Base-by-base conservation (phyloP, 306 rosid species). In the Vigna hirtella region DNA sequence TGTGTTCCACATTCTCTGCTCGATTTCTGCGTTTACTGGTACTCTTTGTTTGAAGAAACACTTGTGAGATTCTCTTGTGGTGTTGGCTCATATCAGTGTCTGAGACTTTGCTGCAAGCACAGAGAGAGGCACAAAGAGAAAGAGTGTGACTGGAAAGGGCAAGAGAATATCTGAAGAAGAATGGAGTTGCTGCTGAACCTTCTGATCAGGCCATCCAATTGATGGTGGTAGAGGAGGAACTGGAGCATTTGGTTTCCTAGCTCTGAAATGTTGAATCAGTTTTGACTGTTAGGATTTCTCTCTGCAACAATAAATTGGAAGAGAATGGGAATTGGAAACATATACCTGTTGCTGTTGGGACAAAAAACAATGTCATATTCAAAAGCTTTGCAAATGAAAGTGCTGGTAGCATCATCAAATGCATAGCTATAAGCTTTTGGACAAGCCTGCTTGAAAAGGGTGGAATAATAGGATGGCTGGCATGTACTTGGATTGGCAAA, bases 371-470 rank as follows among this genome's bases (percentile, higher is more conserved):
- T 80, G 81, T 87, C 84, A 73, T 94, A 94, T 63, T 90, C 89
- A 77, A 67, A 73, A 49, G 98, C 98, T 75, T 90, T 94, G 91
- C 97, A 94, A 32, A 97, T 89, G 78, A 92, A 94, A 71, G 91
- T 91, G 88, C 98, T 94, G 13, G 90, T 90, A 66, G 92, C 94
- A 80, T 94, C 98, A 66, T 94, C 97, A 79, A 84, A 94, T 56
- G 98, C 97, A 72, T 90, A 94, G 78, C 98, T 94, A 63, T 94
- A 94, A 32, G 97, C 98, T 72, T 83, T 92, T 13, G 97, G 98
- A 83, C 98, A 94, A 65, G 98, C 98, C 63, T 58, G 68, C 85
- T 94, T 94, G 90, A 94, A 94, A 68, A 94, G 83, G 70, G 92
- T 67, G 0, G 98, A 91, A 72, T 94, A 94, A 34, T 71, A 86